phyloP scores from a whole-genome alignment of 2,329 filamentous ascomycete species.

The Colletotrichum brevisporum region DNA sequence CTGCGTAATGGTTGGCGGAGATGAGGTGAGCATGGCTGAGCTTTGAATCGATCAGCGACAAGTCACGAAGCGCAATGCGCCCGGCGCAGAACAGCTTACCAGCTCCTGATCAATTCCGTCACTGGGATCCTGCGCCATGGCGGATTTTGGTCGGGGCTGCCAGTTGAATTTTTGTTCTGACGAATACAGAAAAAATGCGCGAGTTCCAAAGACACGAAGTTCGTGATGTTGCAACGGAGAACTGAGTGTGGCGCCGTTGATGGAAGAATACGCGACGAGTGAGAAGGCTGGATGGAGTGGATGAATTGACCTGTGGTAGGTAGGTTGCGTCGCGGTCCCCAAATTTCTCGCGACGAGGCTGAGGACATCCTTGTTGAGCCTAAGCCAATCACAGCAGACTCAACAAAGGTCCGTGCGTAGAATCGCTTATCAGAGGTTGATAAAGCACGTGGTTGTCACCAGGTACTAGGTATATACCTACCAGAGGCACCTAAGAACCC shows the following conservation, averaged over 20 bases:
- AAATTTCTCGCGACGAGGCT: slow-evolving; percentile 44
- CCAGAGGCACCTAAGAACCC: background rate
- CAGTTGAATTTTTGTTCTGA: background rate
- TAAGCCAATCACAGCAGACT: slow-evolving; percentile 19
- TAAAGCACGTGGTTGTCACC: background rate
- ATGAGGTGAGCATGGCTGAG: slow-evolving; percentile 92
- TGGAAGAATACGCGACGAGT: slow-evolving; percentile 11
- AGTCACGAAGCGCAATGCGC: slow-evolving; percentile 51
- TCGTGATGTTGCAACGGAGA: too few relatives aligned
- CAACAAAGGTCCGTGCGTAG: slow-evolving; percentile 1
- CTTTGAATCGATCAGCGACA: slow-evolving; percentile 58
- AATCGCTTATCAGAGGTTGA: background rate
- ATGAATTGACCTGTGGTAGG: slow-evolving; percentile 16
- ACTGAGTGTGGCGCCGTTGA: background rate
- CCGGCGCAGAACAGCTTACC: slow-evolving; percentile 23
- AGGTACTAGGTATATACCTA: background rate
- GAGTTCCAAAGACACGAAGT: background rate
- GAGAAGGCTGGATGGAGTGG: slow-evolving; percentile 18
- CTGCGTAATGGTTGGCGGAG: slow-evolving; percentile 85
- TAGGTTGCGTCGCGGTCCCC: slow-evolving; percentile 34
- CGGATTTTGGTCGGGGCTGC: slow-evolving; percentile 19
- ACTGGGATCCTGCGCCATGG: slow-evolving; percentile 42
- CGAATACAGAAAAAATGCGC: background rate
- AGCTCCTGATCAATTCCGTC: slow-evolving; percentile 41
- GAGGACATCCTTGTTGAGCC: slow-evolving; percentile 34